These are phyloP conservation scores for Pleoardoris graminearum DNA, from an alignment of 2,329 filamentous ascomycete genomes.

Conservation along the genomic window DNA sequence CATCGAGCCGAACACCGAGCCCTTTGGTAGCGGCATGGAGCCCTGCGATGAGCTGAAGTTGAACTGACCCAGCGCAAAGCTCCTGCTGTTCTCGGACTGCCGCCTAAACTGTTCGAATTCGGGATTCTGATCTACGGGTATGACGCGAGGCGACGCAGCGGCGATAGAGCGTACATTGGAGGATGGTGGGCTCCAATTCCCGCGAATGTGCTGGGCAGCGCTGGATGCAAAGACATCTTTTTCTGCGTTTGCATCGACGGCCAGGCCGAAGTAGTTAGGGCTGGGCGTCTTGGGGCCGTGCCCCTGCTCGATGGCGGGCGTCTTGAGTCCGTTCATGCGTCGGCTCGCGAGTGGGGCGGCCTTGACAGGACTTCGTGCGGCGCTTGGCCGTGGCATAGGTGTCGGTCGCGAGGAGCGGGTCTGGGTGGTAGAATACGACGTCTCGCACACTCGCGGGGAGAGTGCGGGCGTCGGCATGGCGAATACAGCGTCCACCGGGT, in stretches of 20 bases:
- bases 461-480: conserved; percentile 43
- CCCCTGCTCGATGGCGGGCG: conserved; percentile 31
- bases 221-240: conserved; percentile 63
- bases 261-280: conserved; percentile 86
- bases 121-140: conserved; percentile 74
- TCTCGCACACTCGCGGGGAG: conserved; percentile 37
- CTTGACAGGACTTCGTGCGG: conserved; percentile 28
- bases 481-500: conserved; percentile 6
- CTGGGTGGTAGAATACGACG: conserved; percentile 27
- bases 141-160: conserved; percentile 67
- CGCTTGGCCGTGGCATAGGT: conserved; percentile 34
- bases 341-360: conserved; percentile 36
- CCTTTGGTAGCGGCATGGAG: conserved; percentile 29
- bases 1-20: conserved; percentile 26
- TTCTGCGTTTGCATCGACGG: conserved; percentile 62
- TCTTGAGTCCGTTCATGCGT: conserved; percentile 40
- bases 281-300: conserved; percentile 55
- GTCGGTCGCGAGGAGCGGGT: conserved; percentile 34
- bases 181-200: conserved; percentile 75
- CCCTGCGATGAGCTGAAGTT: conserved; percentile 46
- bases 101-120: conserved; percentile 80
- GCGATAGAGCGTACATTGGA: conserved; percentile 72
- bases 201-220: conserved; percentile 62
- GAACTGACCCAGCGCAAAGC: conserved; percentile 48
- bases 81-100: conserved; percentile 65